A percentile compares a stretch with the other conserved stretches of the same genome.
Conservation (phyloP, 176 grass and related monocot species). For the Pontederia paniculata region DNA sequence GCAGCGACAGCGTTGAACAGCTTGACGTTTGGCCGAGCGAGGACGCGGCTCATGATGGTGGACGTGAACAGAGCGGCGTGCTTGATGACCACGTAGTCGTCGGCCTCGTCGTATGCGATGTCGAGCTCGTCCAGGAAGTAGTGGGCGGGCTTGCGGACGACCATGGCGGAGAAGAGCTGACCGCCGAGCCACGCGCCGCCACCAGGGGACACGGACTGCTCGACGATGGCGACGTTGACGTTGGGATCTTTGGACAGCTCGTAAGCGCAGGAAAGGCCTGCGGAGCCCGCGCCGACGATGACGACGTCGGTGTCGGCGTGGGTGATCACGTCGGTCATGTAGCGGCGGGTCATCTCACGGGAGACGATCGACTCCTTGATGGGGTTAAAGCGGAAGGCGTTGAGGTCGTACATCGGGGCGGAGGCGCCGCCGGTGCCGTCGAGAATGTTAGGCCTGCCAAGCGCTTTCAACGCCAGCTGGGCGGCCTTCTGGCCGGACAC, state of each 20-base stretch:
- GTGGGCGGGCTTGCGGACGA: constrained; percentile 75
- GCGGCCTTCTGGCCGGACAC: constrained; percentile 94
- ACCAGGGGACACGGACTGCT: constrained; percentile 84
- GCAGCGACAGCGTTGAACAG: constrained; percentile 91
- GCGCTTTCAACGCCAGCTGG: constrained; percentile 66
- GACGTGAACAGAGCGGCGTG: constrained; percentile 93
- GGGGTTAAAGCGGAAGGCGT: constrained; percentile 45
- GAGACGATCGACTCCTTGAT: constrained; percentile 83
- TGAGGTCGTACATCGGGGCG: constrained; percentile 49
- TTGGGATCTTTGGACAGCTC: constrained; percentile 78
- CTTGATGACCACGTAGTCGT: constrained; percentile 68
- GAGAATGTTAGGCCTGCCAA: constrained; percentile 13
- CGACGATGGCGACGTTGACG: constrained; percentile 49
- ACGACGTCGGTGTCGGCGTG: constrained; percentile 89
- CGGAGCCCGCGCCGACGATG: constrained; percentile 67
- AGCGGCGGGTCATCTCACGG: constrained; percentile 73
- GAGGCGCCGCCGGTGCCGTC: constrained; percentile 28
- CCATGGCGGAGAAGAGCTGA: constrained; percentile 83
- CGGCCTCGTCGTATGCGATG: constrained; percentile 65
- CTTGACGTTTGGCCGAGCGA: constrained; percentile 78
- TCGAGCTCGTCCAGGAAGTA: constrained; percentile 70
- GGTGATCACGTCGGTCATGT: constrained; percentile 96
- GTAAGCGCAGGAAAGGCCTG: constrained; percentile 75
- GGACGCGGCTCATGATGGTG: constrained; percentile 69
- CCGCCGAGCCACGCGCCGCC: constrained; percentile 80